A percentile compares a stretch with the other conserved stretches of the same genome.
These are phyloP conservation scores for Boletales sp. DNA, from an alignment of 768 basidiomycete species.

Conservation along the genomic window DNA sequence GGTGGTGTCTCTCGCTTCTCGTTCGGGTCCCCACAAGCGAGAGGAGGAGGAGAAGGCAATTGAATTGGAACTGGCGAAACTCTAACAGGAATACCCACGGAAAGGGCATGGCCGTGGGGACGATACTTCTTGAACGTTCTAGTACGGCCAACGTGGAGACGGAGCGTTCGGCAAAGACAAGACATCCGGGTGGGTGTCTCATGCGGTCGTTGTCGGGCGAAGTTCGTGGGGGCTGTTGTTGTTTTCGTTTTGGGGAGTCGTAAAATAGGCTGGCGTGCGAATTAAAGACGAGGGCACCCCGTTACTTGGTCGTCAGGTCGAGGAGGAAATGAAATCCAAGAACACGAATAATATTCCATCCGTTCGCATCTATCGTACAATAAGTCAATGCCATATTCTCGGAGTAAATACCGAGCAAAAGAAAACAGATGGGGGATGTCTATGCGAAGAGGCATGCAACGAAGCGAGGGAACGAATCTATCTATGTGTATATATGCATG, in stretches of 20 bases:
- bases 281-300: not conserved
- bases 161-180: not conserved
- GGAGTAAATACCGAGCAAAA: constrained; percentile 5
- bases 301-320: constrained; percentile 17
- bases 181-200: not conserved
- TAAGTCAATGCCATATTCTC: constrained; percentile 35
- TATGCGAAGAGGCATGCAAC: constrained; percentile 28
- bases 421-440: constrained; percentile 18
- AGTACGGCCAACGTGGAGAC: not conserved
- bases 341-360: constrained; percentile 32
- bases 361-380: constrained; percentile 34
- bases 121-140: not conserved
- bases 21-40: not conserved
- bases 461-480: constrained; percentile 22
- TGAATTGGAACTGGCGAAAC: constrained; percentile 20
- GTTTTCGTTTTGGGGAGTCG: too few species aligned
- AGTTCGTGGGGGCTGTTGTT: not conserved
- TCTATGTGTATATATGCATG: constrained; percentile 37
- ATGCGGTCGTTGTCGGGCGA: not conserved
- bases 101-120: not conserved
- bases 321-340: constrained; percentile 16
- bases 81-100: constrained; percentile 2
- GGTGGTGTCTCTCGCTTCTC: not conserved
- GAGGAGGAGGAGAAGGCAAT: not conserved
- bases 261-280: not conserved